These are phyloP conservation scores for Cercospora canescens DNA, from an alignment of 2,329 filamentous ascomycete species.

Conservation along the genomic window DNA sequence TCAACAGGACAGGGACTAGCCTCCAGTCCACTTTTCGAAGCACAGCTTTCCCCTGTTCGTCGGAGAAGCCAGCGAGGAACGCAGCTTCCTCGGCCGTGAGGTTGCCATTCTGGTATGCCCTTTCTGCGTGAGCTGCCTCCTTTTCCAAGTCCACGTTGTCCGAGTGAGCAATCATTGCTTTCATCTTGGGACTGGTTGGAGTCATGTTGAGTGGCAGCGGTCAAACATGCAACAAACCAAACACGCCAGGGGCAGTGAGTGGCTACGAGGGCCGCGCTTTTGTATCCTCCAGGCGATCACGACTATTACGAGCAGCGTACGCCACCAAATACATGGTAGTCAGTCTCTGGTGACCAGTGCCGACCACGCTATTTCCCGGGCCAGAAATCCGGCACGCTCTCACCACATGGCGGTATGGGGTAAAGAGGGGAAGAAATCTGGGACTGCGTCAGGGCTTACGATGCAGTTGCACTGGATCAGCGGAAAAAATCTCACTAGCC, in stretches of 20 bases:
- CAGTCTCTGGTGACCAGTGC: neutral
- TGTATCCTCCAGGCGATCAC: neutral
- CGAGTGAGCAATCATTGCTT: neutral
- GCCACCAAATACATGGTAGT: neutral
- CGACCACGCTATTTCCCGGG: neutral
- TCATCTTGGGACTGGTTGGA: neutral
- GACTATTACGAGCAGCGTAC: neutral
- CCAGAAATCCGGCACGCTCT: neutral
- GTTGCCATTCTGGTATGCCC: neutral
- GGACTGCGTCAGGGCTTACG: neutral
- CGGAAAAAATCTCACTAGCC: neutral
- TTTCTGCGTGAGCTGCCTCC: neutral
- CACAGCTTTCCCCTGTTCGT: neutral
- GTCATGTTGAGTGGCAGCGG: neutral
- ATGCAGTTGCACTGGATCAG: neutral
- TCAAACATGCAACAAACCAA: neutral
- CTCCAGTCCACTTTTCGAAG: conserved; percentile 13
- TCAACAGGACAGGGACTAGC: neutral
- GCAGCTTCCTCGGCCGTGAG: neutral
- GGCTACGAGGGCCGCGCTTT: neutral
- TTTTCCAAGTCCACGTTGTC: neutral
- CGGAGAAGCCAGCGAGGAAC: conserved; percentile 16
- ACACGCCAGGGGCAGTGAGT: neutral
- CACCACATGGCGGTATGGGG: neutral
- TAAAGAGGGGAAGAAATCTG: neutral